Conservation (phyloP, 2,329 filamentous ascomycete genomes). For the Aplosporella prunicola region DNA sequence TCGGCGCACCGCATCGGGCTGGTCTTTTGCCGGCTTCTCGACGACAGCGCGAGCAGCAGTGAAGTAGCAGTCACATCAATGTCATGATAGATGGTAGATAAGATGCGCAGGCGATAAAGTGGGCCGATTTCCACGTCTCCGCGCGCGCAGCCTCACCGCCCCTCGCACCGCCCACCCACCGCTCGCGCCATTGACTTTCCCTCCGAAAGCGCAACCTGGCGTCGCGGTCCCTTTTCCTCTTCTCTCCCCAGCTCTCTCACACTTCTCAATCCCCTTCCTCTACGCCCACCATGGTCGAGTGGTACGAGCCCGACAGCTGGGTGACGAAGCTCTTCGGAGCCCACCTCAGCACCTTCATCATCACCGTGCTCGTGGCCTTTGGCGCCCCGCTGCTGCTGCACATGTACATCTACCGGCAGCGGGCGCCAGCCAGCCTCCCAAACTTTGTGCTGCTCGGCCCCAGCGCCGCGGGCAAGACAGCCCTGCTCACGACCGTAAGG, state of each 20-base stretch:
- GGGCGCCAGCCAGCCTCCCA: constrained; percentile 58
- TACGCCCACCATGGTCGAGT: constrained; percentile 4
- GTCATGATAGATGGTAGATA: too few species aligned
- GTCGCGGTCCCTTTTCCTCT: too few species aligned
- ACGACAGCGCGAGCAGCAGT: too few species aligned
- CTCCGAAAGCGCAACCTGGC: too few species aligned
- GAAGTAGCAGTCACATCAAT: too few species aligned
- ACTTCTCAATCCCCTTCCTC: neutral
- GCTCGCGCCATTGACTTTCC: too few species aligned
- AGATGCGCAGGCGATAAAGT: too few species aligned
- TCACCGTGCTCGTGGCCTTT: constrained; percentile 63
- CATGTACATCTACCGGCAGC: constrained; percentile 57
- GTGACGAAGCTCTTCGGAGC: constrained; percentile 39
- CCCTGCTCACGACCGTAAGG: constrained; percentile 65
- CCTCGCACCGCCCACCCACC: too few species aligned
- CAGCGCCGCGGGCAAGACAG: constrained; percentile 76
- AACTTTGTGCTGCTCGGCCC: constrained; percentile 76
- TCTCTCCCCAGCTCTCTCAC: too few species aligned
- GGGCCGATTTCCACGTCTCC: too few species aligned
- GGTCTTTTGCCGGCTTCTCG: too few species aligned
- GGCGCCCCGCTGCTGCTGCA: constrained; percentile 71
- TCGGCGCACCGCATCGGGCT: neutral
- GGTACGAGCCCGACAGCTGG: constrained; percentile 22
- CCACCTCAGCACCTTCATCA: constrained; percentile 43
- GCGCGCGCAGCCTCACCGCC: too few species aligned